A percentile compares a stretch with the other conserved stretches of the same genome.
These are phyloP conservation scores for Beauveria medogensis DNA, from an alignment of 2,329 filamentous ascomycete species.

Conservation along the genomic window DNA sequence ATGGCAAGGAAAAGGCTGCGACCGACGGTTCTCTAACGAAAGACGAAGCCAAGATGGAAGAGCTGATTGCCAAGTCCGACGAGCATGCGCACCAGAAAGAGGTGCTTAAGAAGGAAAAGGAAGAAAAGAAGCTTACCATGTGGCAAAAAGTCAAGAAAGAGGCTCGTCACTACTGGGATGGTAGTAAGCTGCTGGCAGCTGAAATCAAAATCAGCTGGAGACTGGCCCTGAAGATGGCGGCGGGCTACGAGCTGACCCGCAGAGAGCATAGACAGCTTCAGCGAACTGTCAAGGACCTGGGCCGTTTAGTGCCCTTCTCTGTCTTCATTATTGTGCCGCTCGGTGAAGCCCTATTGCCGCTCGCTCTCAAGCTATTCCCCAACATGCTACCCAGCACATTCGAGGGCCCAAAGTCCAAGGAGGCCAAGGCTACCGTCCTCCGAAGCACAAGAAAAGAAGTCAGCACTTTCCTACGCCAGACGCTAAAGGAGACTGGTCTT, in stretches of 20 bases:
- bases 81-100: slow-evolving; percentile 54
- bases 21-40: slow-evolving; percentile 22
- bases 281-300: slow-evolving; percentile 89
- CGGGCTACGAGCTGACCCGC: slow-evolving; percentile 90
- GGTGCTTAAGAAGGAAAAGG: slow-evolving; percentile 47
- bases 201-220: slow-evolving; percentile 90
- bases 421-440: slow-evolving; percentile 74
- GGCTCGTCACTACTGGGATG: slow-evolving; percentile 92
- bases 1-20: slow-evolving; percentile 19
- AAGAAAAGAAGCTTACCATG: slow-evolving; percentile 78
- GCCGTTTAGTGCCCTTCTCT: slow-evolving; percentile 87
- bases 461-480: slow-evolving; percentile 79
- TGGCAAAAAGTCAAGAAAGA: slow-evolving; percentile 95
- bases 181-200: slow-evolving; percentile 85
- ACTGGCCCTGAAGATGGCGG: slow-evolving; percentile 92
- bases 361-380: slow-evolving; percentile 91
- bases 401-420: slow-evolving; percentile 83
- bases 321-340: slow-evolving; percentile 97
- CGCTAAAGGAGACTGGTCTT: slow-evolving; percentile 85
- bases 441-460: slow-evolving; percentile 88
- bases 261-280: slow-evolving; percentile 88
- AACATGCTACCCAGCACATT: slow-evolving; percentile 97
- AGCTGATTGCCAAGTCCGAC: slow-evolving; percentile 57
- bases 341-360: slow-evolving; percentile 82
- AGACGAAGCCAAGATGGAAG: slow-evolving; percentile 42